phyloP scores from a whole-genome alignment of 164 flowering plant species.

The Nelumbo lutea region DNA sequence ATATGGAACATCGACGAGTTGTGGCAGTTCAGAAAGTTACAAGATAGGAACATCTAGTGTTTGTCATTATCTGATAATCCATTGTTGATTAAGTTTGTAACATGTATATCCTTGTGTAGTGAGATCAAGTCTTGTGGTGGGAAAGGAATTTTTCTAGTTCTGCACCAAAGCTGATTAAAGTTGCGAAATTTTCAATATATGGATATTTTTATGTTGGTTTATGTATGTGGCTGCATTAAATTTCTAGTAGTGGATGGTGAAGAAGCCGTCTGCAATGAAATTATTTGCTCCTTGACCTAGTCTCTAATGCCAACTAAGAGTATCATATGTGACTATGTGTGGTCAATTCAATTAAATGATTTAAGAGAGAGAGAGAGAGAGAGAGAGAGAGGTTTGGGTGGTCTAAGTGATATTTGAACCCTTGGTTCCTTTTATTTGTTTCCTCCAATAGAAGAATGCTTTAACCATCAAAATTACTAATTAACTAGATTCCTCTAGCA shows the following conservation, averaged over 20 bases:
- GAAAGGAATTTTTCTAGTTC: too few species aligned
- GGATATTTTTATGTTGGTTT: too few species aligned
- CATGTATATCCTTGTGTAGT: neutral
- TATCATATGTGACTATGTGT: neutral
- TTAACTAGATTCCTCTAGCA: neutral
- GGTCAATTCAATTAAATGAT: slow-evolving; percentile 4
- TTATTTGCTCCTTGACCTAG: slow-evolving; percentile 3
- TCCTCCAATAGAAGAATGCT: neutral
- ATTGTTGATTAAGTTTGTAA: too few species aligned
- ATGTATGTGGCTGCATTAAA: too few species aligned
- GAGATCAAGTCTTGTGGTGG: too few species aligned
- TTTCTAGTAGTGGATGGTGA: slow-evolving; percentile 4
- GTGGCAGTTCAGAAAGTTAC: slow-evolving; percentile 33
- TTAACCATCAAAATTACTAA: neutral
- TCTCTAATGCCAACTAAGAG: neutral
- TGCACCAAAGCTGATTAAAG: too few species aligned
- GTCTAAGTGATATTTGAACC: neutral
- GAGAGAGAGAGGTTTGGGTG: too few species aligned
- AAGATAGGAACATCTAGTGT: slow-evolving; percentile 8
- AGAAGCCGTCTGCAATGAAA: neutral
- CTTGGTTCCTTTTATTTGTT: neutral
- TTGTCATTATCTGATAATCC: neutral
- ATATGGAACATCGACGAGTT: slow-evolving; percentile 52
- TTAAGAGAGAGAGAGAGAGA: too few species aligned
- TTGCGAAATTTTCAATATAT: too few species aligned